A percentile compares a stretch with the other conserved stretches of the same genome.
Conservation (phyloP, 1,139 yeast species). For the Protomyces lactucae-debilis region DNA sequence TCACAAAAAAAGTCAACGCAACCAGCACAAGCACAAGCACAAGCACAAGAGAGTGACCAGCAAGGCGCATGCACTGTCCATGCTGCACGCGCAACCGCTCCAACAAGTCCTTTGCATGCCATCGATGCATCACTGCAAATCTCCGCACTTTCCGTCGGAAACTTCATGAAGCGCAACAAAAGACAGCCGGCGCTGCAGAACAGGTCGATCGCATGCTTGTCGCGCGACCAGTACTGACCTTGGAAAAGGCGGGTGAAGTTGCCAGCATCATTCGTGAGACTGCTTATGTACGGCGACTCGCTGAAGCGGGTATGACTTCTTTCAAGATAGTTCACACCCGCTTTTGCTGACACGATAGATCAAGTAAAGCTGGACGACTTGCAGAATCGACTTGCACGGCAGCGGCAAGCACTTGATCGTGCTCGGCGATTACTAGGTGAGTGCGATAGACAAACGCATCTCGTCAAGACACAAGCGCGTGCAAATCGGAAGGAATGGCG, state of each 20-base stretch:
- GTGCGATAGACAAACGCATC: background rate
- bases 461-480: background rate
- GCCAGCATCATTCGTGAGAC: conserved; percentile 10
- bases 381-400: conserved; percentile 16
- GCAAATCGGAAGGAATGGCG: conserved; percentile 10
- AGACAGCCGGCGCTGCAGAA: background rate
- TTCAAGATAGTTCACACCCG: no score
- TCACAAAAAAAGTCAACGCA: no score
- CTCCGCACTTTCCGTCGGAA: background rate
- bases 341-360: background rate
- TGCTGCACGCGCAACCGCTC: background rate
- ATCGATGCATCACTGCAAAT: background rate
- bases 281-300: conserved; percentile 2
- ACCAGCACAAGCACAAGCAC: no score
- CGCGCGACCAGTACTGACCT: background rate
- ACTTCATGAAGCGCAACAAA: background rate
- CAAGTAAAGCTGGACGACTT: conserved; percentile 10
- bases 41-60: no score
- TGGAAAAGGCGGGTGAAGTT: background rate
- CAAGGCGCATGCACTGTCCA: background rate
- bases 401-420: conserved; percentile 4
- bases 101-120: background rate
- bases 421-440: background rate
- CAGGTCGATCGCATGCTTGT: background rate
- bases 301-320: background rate